Base-by-base conservation (phyloP, 75 land plant genomes). In the Chamaecyparis obtusa region DNA sequence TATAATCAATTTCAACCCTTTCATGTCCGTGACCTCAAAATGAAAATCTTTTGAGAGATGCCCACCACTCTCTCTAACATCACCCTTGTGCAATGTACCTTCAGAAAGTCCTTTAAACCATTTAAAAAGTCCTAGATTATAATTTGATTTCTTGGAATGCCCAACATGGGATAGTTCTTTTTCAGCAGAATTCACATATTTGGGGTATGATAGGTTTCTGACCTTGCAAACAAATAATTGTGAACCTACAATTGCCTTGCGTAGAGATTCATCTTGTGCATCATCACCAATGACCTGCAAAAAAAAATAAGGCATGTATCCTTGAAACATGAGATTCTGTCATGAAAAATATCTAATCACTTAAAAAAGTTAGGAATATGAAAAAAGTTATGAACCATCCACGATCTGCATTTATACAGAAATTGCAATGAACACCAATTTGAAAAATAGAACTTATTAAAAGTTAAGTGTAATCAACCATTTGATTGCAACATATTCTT, bases 221-320 rank as follows among this genome's bases (percentile, higher is more conserved):
- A 90, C 91, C 10, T 90, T 90, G 87, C 91, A 90, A 33, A 90
- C 90, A 71, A 89, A 90, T 54, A 83, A 89, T 16, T 90, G 91
- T 71, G 86, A 83, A 15, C 83, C 91, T 30, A 46, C 76, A 41
- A 89, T 72, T 71, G 85, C 87, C 72, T 80, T 86, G 35, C 78
- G 41, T 44, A 90, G 49, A 64, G 90, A 51, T 37, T 90, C 90
- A 77, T 90, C 67, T 30, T 86, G 72, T 64, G 71, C 60, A 44
- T 83, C 86, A n/a, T 32, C 87, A 39, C 91, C 91, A 80, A 90
- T 83, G 67, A 90, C 91, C 91, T 90, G 85, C 46, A 55, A 32
- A 41, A 30, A 48, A 51, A 51, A 14, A 39, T 39, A 51, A 51
- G 55, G 16, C 16, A 51, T 51, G 15, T 51, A 51, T 51, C 55